A percentile compares a stretch with the other conserved stretches of the same genome.
Conservation (phyloP, 2,329 filamentous ascomycete species). For the Cordyceps cicadae region DNA sequence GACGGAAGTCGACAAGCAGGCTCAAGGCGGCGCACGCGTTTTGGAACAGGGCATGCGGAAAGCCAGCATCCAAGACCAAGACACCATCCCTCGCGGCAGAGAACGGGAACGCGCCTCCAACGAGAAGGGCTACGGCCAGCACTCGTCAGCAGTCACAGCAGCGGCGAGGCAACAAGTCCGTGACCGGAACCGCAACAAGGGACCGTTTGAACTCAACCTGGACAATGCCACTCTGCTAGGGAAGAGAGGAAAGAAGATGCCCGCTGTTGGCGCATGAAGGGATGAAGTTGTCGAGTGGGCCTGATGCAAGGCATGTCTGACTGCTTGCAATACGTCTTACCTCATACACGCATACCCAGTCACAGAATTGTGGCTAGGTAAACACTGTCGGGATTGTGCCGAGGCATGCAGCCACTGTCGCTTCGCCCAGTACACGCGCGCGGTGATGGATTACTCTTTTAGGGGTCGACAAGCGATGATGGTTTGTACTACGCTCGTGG, state of each 20-base stretch:
- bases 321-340: neutral
- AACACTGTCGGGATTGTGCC: neutral
- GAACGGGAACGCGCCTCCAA: conserved; percentile 15
- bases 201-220: conserved; percentile 83
- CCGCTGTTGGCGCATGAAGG: conserved; percentile 33
- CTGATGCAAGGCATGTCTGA: neutral
- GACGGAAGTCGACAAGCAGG: conserved; percentile 55
- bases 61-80: conserved; percentile 58
- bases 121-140: conserved; percentile 75
- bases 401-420: neutral
- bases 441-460: neutral
- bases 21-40: conserved; percentile 48
- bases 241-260: conserved; percentile 50
- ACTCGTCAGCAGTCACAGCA: conserved; percentile 73
- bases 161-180: conserved; percentile 74
- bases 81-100: conserved; percentile 23
- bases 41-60: conserved; percentile 85
- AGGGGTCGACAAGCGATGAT: neutral
- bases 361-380: neutral
- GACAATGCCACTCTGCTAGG: conserved; percentile 86
- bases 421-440: neutral
- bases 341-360: conserved; percentile 7
- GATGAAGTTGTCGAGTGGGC: neutral
- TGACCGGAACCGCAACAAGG: conserved; percentile 59
- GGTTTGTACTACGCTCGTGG: neutral